Base-by-base conservation (phyloP, 345 rosid genomes). In the Brassica carinata region DNA sequence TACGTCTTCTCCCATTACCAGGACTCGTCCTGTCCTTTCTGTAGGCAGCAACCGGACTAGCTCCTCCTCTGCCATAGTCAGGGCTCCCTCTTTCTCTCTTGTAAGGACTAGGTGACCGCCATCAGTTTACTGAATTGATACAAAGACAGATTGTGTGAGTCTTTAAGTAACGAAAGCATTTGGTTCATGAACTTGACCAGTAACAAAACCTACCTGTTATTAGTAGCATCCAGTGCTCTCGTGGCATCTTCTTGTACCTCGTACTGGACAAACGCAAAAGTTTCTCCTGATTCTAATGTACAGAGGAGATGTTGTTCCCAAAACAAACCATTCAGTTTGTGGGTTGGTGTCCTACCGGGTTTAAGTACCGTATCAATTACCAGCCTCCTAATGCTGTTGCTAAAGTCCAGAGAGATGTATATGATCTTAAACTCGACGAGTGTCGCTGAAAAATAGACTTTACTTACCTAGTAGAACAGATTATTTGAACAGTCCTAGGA, bases 211-310 rank as follows among this genome's bases (percentile, higher is more conserved):
- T 58, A 92, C 98, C 98, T 91, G 85, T 84, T 81, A 72, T 94
- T 89, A 66, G 97, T 92, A 70, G 95, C 88, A 14, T 91, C 98
- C 83, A 94, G 68, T 3, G 98, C 98, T 83, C 76, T 87, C 38
- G 90, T 86, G 70, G 98, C 97, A 84, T 94, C 98, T 59, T 94
- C 98, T 70, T 88, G 97, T 23, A 79, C 77, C 77, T 94, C 98
- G 74, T 87, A 94, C 73, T 91, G 97, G 74, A 94, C 91, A 83
- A 94, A 92, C 18, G 98, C 98, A 85, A 94, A 94, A 94, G 85
- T 94, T 94, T 81, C 98, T 90, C 79, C 98, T 88, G 79, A 92
- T 94, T 33, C 36, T 33, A 33, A 33, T 33, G 36, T 33, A 33
- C 26, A 23, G 26, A 23, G 26, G 26, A 23, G 26, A 23, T 33